These are phyloP conservation scores for Naganishia randhawae DNA, from an alignment of 768 basidiomycete species.

Conservation along the genomic window DNA sequence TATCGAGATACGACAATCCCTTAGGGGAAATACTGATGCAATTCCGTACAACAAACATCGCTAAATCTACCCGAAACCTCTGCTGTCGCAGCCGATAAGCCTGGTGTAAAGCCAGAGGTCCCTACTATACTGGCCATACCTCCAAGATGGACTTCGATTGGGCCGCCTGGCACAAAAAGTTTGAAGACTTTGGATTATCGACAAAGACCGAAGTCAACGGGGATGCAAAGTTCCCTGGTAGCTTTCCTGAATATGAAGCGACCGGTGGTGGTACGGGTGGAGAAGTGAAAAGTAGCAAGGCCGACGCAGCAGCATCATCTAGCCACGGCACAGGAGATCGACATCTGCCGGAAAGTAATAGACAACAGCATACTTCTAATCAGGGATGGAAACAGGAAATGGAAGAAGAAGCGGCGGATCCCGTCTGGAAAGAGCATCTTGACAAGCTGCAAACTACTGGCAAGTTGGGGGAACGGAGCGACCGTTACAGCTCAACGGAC, in stretches of 20 bases:
- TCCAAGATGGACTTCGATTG: constrained; percentile 10
- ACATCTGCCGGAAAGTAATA: neutral
- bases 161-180: constrained; percentile 20
- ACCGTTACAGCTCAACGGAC: neutral
- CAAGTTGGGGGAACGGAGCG: constrained; percentile 2
- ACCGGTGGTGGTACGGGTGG: too few relatives aligned
- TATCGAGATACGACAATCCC: too few relatives aligned
- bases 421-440: constrained; percentile 13
- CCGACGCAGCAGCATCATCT: neutral
- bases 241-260: neutral
- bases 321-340: neutral
- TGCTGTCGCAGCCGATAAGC: too few relatives aligned
- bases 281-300: too few relatives aligned
- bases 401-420: constrained; percentile 13
- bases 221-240: constrained; percentile 12
- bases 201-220: neutral
- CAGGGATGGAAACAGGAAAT: constrained; percentile 15
- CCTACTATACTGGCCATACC: neutral
- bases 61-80: too few relatives aligned
- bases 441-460: constrained; percentile 14
- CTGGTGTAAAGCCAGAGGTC: neutral
- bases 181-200: constrained; percentile 13
- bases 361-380: neutral
- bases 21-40: too few relatives aligned
- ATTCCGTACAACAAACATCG: too few relatives aligned